These are phyloP conservation scores for Leptomonas pyrrhocoris DNA, from an alignment of 208 protist species.

Conservation along the genomic window DNA sequence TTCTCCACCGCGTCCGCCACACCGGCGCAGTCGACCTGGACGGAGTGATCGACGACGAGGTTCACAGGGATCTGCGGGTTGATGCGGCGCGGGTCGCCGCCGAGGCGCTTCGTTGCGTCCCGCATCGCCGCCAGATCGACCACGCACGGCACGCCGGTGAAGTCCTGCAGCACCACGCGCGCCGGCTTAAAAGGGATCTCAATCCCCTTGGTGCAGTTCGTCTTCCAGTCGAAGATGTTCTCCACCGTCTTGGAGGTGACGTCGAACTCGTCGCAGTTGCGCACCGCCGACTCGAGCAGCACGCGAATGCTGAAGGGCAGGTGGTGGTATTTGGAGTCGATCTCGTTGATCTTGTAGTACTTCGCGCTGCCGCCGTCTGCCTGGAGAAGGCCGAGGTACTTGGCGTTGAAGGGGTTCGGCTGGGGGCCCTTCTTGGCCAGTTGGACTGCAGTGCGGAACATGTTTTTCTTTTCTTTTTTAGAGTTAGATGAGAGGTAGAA, in stretches of 20 bases:
- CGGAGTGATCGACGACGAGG: conserved; percentile 97
- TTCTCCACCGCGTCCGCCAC: conserved; percentile 74
- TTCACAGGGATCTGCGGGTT: conserved; percentile 97
- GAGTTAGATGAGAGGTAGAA: not conserved
- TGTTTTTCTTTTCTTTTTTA: conserved; percentile 17
- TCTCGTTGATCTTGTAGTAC: conserved; percentile 89
- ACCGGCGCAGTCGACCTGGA: conserved; percentile 92
- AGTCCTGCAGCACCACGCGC: conserved; percentile 96
- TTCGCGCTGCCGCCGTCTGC: conserved; percentile 55
- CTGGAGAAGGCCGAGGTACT: conserved; percentile 64
- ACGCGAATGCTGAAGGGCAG: conserved; percentile 97
- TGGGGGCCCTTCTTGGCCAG: conserved; percentile 43
- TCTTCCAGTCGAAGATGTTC: conserved; percentile 94
- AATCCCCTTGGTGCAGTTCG: conserved; percentile 85
- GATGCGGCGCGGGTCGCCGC: conserved; percentile 92
- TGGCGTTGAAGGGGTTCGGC: conserved; percentile 77
- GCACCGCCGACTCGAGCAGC: conserved; percentile 94
- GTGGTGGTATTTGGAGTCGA: conserved; percentile 75
- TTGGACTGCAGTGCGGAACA: conserved; percentile 57
- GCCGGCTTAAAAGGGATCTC: conserved; percentile 97
- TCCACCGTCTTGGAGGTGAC: conserved; percentile 91
- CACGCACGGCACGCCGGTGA: conserved; percentile 96
- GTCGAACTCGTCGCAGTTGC: conserved; percentile 96
- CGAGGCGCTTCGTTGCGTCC: conserved; percentile 91
- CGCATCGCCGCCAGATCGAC: conserved; percentile 97